Evolutionary conservation across 805 yeast genomes (phyloP).

Genomic region (Kregervanrija fluxuum): DNA sequence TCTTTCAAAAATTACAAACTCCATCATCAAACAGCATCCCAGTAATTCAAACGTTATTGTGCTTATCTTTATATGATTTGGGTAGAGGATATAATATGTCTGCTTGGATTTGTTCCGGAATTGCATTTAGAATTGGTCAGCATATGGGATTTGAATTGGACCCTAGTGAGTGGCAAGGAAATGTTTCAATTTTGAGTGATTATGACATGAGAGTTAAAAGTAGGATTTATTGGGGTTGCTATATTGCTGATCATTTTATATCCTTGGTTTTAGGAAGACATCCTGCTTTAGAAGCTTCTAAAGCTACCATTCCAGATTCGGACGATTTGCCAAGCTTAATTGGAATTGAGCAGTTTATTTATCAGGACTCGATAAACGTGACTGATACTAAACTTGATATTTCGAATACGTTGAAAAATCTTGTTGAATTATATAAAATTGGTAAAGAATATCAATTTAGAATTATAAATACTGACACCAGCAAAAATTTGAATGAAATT

Average conservation of each 20-base stretch:
- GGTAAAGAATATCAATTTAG: not conserved
- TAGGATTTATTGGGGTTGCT: conserved; percentile 60
- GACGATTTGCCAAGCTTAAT: conserved; percentile 3
- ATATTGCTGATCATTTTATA: conserved; percentile 55
- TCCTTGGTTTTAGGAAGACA: conserved; percentile 53
- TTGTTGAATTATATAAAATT: not conserved
- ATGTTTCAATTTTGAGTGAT: conserved; percentile 34
- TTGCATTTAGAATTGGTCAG: conserved; percentile 54
- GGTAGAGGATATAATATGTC: conserved; percentile 49
- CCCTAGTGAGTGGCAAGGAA: conserved; percentile 32
- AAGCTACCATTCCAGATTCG: conserved; percentile 2
- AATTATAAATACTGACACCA: not conserved
- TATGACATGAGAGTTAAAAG: conserved; percentile 31
- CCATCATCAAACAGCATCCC: conserved; percentile 38
- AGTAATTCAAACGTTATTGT: conserved; percentile 49
- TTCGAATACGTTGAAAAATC: conserved; percentile 1
- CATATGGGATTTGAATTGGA: conserved; percentile 56
- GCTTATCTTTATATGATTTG: conserved; percentile 53
- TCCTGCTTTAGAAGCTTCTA: conserved; percentile 30
- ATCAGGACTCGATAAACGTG: conserved; percentile 1
- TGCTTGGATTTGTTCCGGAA: conserved; percentile 55
- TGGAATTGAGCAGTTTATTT: conserved; percentile 4
- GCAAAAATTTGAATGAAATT: not conserved
- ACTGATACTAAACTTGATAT: conserved; percentile 1
- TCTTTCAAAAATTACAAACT: conserved; percentile 24